Base-by-base conservation (phyloP, 345 rosid genomes). In the Eutrema japonicum region DNA sequence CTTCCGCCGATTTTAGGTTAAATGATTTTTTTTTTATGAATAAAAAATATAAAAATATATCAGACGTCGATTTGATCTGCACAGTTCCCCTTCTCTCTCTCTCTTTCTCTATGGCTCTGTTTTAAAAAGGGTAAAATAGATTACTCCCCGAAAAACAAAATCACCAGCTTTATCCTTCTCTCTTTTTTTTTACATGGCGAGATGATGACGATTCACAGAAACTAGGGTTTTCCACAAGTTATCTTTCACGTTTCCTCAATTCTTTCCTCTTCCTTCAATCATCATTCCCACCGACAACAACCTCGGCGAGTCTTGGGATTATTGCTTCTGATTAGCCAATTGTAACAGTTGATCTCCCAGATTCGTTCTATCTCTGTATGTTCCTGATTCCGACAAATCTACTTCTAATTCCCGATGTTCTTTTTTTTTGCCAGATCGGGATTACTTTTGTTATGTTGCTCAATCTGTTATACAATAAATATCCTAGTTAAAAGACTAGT, bases 41-140 rank as follows among this genome's bases (percentile, higher is more conserved):
- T 7, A 1, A 46, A 46, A 27, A 37, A 18, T 12, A 12, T 2
- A 30, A 1, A 30, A 62, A 32, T 55, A 32, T 26, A 67, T 18
- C 30, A 74, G 58, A 66, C 72, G 60, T 74, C 53, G 72, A 74
- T 74, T 73, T 61, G 64, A 74, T 74, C 72, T 66, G 10, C 38
- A 59, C 33, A 40, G 72, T 35, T n/a, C 12, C 16, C 37, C 3
- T 13, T 45, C 22, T 50, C 43, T 40, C 53, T 64, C 72, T 72
- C 46, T 59, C 0, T 51, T 7, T 62, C 68, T 66, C 67, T 12
- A 22, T 59, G 37, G 56, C 74, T 63, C 75, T 63, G 75, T 70
- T 70, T 76, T 76, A 18, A 62, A 69, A 76, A 62, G 65, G 64
- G 60, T 6, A 67, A 48, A 8, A 29, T 27, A 55, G n/a, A 43